Evolutionary conservation across 2,329 filamentous ascomycete species (phyloP), one percentile per base, ranked within the genome.

Genomic region (Ceratocystis colombiana): DNA sequence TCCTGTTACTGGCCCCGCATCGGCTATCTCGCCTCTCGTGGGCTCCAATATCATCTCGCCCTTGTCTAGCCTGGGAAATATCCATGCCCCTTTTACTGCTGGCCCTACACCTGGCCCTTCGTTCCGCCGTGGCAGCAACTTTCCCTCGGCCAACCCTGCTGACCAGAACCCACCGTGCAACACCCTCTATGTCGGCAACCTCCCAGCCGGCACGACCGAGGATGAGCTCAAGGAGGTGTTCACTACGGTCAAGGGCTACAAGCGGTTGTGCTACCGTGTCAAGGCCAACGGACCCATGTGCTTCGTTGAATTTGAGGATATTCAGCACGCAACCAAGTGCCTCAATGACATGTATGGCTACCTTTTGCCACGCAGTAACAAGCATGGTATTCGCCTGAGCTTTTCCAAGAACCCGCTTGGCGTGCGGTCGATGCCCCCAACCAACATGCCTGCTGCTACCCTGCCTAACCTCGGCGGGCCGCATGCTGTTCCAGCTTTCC

Each of bases 91-190:
- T 20, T 57, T 44, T 7, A 53, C 46, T 53, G 64, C 48, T 17
- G 61, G 61, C 57, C 45, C 53, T n/a, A 53, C 64, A 17, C 44
- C 62, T 8, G 62, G 62, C 4, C 50, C 50, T 4, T 62, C 63
- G 41, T 67, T 64, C 66, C 66, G 66, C 25, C 66, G 66, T 20
- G 64, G 64, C 45, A 68, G 66, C 70, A 87, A 86, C 68, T 89
- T 90, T 69, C 93, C 93, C 15, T 88, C 92, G 0, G 89, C 90
- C 68, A 97, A 97, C 71, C 93, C 92, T 0, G 92, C 93, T 12
- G 93, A 99, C 73, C 89, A 96, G 75, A 96, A 97, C 71, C 93
- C 93, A 0, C 94, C 94, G 0, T 97, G 94, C 81, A 97, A 99
- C 73, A 99, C 94, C 0, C 81, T 99, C 5, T 97, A 99, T 72